Evolutionary conservation across 768 basidiomycete species (phyloP).

Genomic region (Basidioascus undulatus): DNA sequence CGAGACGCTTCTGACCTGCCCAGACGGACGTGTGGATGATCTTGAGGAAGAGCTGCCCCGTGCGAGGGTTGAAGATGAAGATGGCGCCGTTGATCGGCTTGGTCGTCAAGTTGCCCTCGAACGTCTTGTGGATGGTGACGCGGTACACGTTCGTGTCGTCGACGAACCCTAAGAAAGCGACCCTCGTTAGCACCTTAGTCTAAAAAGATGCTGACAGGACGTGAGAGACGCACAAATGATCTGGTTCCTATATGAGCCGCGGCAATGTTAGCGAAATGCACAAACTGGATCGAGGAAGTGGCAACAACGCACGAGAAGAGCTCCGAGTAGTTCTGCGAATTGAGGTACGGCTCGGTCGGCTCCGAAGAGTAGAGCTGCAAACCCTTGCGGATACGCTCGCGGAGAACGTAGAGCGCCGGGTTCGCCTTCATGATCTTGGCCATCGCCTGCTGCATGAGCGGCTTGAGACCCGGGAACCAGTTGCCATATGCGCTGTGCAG

Average conservation of each 20-base stretch:
- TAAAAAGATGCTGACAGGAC: neutral
- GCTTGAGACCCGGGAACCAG: constrained; percentile 98
- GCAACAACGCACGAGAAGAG: too few relatives aligned
- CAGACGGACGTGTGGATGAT: constrained; percentile 99
- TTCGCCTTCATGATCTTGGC: constrained; percentile 99
- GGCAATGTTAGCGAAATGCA: too few relatives aligned
- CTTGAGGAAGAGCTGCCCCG: constrained; percentile 93
- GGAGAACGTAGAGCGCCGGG: constrained; percentile 84
- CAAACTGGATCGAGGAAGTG: too few relatives aligned
- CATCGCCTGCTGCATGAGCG: constrained; percentile 94
- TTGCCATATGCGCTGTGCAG: constrained; percentile 96
- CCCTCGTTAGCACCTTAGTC: constrained; percentile 5
- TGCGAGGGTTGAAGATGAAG: constrained; percentile 98
- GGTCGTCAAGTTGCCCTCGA: constrained; percentile 98
- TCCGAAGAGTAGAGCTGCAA: constrained; percentile 96
- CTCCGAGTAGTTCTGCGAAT: constrained; percentile 45
- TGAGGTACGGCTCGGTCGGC: constrained; percentile 95
- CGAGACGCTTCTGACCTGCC: constrained; percentile 99
- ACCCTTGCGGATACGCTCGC: constrained; percentile 96
- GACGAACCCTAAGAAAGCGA: constrained; percentile 50
- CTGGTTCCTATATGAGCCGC: constrained; percentile 50
- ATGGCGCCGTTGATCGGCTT: constrained; percentile 97
- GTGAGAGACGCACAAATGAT: constrained; percentile 48
- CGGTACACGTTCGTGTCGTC: constrained; percentile 99
- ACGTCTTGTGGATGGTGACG: constrained; percentile 96